Conservation (phyloP, 2,329 filamentous ascomycete species). For the Fusarium circinatum region DNA sequence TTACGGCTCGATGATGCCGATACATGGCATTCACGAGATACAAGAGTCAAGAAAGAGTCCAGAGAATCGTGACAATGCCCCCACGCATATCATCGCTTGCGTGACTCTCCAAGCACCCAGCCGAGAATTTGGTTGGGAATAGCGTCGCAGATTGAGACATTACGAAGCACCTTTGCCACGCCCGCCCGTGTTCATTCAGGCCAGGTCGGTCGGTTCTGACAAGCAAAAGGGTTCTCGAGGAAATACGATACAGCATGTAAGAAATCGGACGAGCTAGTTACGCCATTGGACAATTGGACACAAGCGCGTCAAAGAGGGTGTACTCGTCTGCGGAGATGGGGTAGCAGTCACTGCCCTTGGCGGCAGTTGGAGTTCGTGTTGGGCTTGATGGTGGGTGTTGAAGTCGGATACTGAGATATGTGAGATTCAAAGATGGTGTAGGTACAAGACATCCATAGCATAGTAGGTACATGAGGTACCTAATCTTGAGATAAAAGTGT, state of each 20-base stretch:
- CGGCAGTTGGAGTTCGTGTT: conserved; percentile 37
- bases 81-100: conserved; percentile 26
- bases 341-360: conserved; percentile 20
- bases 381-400: conserved; percentile 30
- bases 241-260: conserved; percentile 21
- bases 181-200: conserved; percentile 4
- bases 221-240: conserved; percentile 4
- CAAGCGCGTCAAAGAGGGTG: conserved; percentile 18
- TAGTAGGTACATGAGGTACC: neutral
- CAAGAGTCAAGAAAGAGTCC: neutral
- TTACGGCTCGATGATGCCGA: conserved; percentile 22
- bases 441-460: neutral
- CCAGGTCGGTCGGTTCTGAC: neutral
- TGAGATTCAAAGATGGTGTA: neutral
- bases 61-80: conserved; percentile 5
- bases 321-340: conserved; percentile 11
- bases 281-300: conserved; percentile 31
- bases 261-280: neutral
- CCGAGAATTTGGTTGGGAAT: conserved; percentile 23
- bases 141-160: conserved; percentile 36
- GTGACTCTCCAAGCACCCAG: conserved; percentile 26
- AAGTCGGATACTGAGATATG: conserved; percentile 3
- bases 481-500: neutral
- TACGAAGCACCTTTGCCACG: conserved; percentile 30
- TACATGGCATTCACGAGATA: neutral